phyloP scores from a whole-genome alignment of 2,329 filamentous ascomycete genomes.

The Venturiaceae sp. region DNA sequence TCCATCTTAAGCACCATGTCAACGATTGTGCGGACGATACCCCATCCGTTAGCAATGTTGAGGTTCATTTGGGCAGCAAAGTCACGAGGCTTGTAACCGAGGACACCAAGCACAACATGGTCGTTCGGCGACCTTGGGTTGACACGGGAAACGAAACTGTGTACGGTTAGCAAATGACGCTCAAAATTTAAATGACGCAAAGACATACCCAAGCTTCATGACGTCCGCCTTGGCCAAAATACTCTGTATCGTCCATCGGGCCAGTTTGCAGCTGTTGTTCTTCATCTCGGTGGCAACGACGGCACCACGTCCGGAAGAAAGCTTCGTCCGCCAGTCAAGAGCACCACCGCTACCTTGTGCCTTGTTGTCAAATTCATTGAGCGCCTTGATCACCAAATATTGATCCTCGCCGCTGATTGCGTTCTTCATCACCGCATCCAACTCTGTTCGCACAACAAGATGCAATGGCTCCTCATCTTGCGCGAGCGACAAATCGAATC shows the following conservation, averaged over 20 bases:
- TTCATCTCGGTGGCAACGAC: slow-evolving; percentile 99
- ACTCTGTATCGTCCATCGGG: slow-evolving; percentile 92
- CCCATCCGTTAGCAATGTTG: slow-evolving; percentile 94
- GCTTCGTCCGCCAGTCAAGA: slow-evolving; percentile 93
- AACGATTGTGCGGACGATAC: slow-evolving; percentile 94
- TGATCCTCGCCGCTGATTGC: slow-evolving; percentile 86
- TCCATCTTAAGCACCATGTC: slow-evolving; percentile 79
- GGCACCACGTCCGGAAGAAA: slow-evolving; percentile 88
- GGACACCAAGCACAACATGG: slow-evolving; percentile 89
- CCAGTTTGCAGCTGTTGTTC: slow-evolving; percentile 99
- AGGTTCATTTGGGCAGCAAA: slow-evolving; percentile 98
- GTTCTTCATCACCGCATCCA: slow-evolving; percentile 95
- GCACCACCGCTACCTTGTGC: slow-evolving; percentile 91
- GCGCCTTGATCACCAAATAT: slow-evolving; percentile 82
- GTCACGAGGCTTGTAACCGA: slow-evolving; percentile 96
- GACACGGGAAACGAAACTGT: slow-evolving; percentile 84
- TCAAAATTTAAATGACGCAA: slow-evolving; percentile 8
- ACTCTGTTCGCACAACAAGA: slow-evolving; percentile 85
- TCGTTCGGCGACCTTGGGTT: slow-evolving; percentile 89
- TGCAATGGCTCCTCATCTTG: slow-evolving; percentile 86
- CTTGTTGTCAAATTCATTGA: slow-evolving; percentile 99
- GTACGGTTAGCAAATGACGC: slow-evolving; percentile 18
- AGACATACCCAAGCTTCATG: slow-evolving; percentile 88
- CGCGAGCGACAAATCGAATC: slow-evolving; percentile 90
- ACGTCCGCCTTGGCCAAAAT: slow-evolving; percentile 95